Conservation (phyloP, 257 asterid species). For the Schizonepeta tenuifolia region DNA sequence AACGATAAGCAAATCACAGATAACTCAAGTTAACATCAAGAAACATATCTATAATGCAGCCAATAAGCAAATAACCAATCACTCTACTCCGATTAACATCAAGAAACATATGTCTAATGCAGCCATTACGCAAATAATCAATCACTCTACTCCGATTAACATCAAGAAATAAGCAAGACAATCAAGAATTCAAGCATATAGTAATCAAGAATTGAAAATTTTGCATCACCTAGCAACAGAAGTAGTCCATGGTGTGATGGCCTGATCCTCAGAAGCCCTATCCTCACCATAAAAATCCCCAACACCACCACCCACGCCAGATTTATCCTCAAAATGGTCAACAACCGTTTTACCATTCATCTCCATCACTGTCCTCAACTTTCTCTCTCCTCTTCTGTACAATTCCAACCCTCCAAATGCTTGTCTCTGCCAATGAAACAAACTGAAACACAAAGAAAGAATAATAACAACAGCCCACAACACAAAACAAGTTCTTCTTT, state of each 20-base stretch:
- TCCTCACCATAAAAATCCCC: conserved; percentile 88
- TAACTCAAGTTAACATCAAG: not conserved
- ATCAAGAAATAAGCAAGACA: not conserved
- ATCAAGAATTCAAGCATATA: conserved; percentile 2
- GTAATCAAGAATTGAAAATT: not conserved
- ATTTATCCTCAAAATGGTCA: conserved; percentile 55
- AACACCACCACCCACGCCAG: conserved; percentile 82
- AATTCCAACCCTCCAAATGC: conserved; percentile 39
- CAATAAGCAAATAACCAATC: not conserved
- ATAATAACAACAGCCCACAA: conserved; percentile 38
- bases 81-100: not conserved
- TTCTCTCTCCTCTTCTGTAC: conserved; percentile 39
- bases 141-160: not conserved
- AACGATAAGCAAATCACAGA: not conserved
- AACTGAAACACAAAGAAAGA: conserved; percentile 46
- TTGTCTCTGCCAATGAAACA: conserved; percentile 63
- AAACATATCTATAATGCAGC: not conserved
- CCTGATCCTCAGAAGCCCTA: conserved; percentile 83
- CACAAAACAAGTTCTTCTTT: not conserved
- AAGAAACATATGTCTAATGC: not conserved
- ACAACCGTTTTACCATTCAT: conserved; percentile 59
- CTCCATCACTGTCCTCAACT: conserved; percentile 44
- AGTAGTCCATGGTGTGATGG: conserved; percentile 84
- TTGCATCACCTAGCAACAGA: conserved; percentile 79
- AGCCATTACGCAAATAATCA: not conserved